phyloP scores from a whole-genome alignment of 73 alveolate species.

The Paramecium pentaurelia region DNA sequence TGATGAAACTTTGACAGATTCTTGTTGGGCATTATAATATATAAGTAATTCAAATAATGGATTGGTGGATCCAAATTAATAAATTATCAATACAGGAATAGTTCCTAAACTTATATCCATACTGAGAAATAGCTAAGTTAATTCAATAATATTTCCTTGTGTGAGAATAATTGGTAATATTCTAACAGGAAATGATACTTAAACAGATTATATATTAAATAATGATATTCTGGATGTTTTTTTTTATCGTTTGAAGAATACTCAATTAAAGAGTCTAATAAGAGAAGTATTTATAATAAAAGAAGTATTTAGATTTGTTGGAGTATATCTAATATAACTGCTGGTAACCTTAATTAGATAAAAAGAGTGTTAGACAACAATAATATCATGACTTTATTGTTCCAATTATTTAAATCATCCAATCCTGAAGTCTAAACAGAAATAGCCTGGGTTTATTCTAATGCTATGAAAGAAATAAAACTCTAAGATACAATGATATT shows the following conservation, averaged over 20 bases:
- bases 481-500: background rate
- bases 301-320: background rate
- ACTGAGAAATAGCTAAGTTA: background rate
- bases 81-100: slow-evolving; percentile 64
- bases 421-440: background rate
- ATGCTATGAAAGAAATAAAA: background rate
- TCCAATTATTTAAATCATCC: too few species aligned
- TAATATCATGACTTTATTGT: background rate
- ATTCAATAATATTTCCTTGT: too few species aligned
- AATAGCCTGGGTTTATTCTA: background rate
- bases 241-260: background rate
- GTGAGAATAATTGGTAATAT: background rate
- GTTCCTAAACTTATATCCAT: slow-evolving; percentile 64
- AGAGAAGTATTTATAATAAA: background rate
- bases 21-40: slow-evolving; percentile 62
- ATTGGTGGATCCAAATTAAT: slow-evolving; percentile 62
- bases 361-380: too few species aligned
- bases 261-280: background rate
- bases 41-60: slow-evolving; percentile 70
- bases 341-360: background rate
- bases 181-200: background rate
- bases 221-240: background rate
- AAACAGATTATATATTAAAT: background rate
- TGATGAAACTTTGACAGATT: slow-evolving; percentile 76
- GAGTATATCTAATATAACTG: background rate